Base-by-base conservation (phyloP, 441 rosid species). In the Iberis amara region DNA sequence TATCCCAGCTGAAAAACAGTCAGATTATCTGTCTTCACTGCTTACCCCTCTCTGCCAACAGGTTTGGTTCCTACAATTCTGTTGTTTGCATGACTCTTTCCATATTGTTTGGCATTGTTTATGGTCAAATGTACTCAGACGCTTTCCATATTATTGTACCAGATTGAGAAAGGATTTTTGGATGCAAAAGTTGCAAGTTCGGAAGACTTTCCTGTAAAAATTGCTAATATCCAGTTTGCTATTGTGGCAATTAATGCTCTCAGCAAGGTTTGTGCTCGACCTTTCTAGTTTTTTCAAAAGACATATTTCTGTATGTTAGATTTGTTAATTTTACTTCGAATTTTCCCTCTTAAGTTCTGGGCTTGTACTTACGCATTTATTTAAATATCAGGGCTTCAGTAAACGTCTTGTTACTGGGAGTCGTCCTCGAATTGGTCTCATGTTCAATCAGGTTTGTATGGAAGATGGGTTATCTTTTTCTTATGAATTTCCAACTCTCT, bases 171-270 rank as follows among this genome's bases (percentile, higher is more conserved):
- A 43, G 69, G 77, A 60, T 76, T 91, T 49, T 35, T 59, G 68
- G 79, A 80, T 64, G 75, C 87, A 41, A 74, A 76, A 64, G 52
- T 59, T 11, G 61, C 71, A 45, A 75, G 59, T 60, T 54, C 72
- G 2, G 91, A 80, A 37, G 91, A 86, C 30, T 76, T 74, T 63
- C 64, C 77, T 13, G 64, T 51, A 23, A 84, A 78, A 73, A 59
- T 88, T 55, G 75, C 76, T 8, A 76, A 72, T 52, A 59, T 85
- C 45, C 95, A 88, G 71, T 94, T 75, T 58, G 76, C 81, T 63
- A 83, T 88, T 41, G 68, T 85, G 76, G 95, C 96, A 41, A 83
- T 91, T 24, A 91, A 80, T 73, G 82, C 98, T 55, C 85, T 91
- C 63, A 91, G 98, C 94, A 91, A 91, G 98, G 98, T 91, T 58